These are phyloP conservation scores for Colletotrichum destructivum DNA, from an alignment of 2,329 filamentous ascomycete species.

Conservation along the genomic window DNA sequence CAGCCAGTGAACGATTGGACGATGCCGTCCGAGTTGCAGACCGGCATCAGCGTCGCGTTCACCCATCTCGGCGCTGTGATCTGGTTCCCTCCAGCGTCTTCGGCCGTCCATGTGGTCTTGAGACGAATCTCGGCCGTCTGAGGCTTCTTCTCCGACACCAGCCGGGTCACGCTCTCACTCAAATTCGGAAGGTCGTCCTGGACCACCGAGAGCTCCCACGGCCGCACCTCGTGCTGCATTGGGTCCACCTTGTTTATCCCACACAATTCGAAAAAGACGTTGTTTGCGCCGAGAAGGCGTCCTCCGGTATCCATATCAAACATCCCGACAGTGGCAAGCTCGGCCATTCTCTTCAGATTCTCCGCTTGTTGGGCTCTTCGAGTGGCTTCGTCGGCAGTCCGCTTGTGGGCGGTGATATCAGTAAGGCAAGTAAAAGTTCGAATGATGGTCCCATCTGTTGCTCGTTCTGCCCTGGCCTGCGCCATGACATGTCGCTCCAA, in stretches of 20 bases:
- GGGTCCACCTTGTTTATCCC: constrained; percentile 62
- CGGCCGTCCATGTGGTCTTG: constrained; percentile 61
- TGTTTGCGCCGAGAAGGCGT: constrained; percentile 65
- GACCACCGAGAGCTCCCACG: constrained; percentile 62
- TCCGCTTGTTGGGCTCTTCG: constrained; percentile 66
- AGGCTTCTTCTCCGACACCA: constrained; percentile 58
- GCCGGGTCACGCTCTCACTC: constrained; percentile 55
- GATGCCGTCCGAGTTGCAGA: constrained; percentile 61
- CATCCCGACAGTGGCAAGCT: constrained; percentile 69
- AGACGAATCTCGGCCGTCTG: constrained; percentile 66
- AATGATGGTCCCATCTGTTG: constrained; percentile 58
- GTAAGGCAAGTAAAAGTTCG: constrained; percentile 65
- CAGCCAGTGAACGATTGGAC: constrained; percentile 66
- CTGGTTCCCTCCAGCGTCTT: constrained; percentile 61
- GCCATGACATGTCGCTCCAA: constrained; percentile 62
- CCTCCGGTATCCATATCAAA: constrained; percentile 68
- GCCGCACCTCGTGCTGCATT: constrained; percentile 54
- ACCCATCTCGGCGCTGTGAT: constrained; percentile 64
- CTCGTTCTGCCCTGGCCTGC: constrained; percentile 63
- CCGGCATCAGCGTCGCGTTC: constrained; percentile 65
- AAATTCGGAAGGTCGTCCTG: constrained; percentile 61
- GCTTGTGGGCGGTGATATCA: constrained; percentile 66
- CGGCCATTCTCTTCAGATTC: constrained; percentile 68
- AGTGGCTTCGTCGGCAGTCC: constrained; percentile 64
- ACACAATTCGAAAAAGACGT: constrained; percentile 68